Evolutionary conservation across 192 early-diverging fungal species (phyloP), one percentile per base, ranked within the genome.

Genomic region (Rhizoclosmatium globosum): DNA sequence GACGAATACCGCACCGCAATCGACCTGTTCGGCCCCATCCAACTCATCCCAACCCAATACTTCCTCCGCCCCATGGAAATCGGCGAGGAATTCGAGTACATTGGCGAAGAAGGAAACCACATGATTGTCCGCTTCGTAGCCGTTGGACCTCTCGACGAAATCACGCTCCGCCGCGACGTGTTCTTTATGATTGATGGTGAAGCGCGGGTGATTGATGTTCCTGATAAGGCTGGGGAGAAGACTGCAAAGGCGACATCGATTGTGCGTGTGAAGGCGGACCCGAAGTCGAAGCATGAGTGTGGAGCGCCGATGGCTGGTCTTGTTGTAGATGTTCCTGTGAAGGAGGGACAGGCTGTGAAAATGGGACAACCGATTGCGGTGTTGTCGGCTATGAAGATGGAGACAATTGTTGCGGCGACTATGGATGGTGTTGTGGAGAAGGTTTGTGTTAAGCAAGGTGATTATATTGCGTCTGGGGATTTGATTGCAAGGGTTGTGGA

Each of bases 121-220:
- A 79, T 98, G 59, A 96, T 97, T 77, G 91, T 99, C 82, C 93
- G 95, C 89, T 88, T 94, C 62, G 84, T 97, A 61, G 97, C 97
- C 41, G 91, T 94, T 42, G 97, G 97, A 46, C 92, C 93, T 47
- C 86, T 95, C 77, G 92, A 96, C 69, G 88, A 91, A 17, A 75
- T 87, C 62, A 94, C 85, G 56, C 90, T 92, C 41, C 89, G 86
- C 72, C 89, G 95, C 64, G 97, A 99, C 79, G 95, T 99, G 38
- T 99, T 94, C 92, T 99, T 99, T 88, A 93, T 93, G 78, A 81
- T 99, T 75, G 97, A 98, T 82, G 96, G 97, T 75, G 97, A 98
- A 84, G 93, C 94, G 17, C 90, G 97, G 81, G 93, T 94, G 64
- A 91, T 96, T 47, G 91, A 90, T 72, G 86, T 86, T 50, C 65